Evolutionary conservation across 352 stramenopile species (phyloP).

Genomic region (Salisapilia sapeloensis): DNA sequence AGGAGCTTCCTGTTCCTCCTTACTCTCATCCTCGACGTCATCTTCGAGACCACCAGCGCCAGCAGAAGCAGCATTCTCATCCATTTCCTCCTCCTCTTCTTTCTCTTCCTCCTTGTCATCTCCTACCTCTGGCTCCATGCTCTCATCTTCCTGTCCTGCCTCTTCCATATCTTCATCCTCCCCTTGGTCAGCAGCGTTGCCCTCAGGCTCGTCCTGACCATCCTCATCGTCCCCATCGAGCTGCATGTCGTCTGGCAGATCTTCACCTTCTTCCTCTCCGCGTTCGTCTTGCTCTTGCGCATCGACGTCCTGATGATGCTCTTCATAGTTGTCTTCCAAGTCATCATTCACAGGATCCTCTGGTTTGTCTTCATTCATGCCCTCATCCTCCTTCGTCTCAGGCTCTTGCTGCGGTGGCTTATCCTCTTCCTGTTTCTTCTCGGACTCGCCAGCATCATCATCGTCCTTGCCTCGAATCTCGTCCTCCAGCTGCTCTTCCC

Average conservation of each 20-base stretch:
- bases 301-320: conserved; percentile 46
- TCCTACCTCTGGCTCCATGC: conserved; percentile 11
- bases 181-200: conserved; percentile 6
- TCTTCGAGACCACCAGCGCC: conserved; percentile 57
- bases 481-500: conserved; percentile 60
- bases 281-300: conserved; percentile 30
- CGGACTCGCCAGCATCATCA: conserved; percentile 8
- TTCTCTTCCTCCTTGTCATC: conserved; percentile 41
- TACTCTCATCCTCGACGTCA: conserved; percentile 50
- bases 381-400: conserved; percentile 41
- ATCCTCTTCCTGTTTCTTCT: conserved; percentile 16
- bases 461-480: conserved; percentile 81
- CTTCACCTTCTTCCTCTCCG: conserved; percentile 43
- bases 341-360: conserved; percentile 86
- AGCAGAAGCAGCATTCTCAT: conserved; percentile 52
- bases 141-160: conserved; percentile 9
- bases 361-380: conserved; percentile 24
- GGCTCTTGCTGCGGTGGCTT: conserved; percentile 21
- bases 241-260: conserved; percentile 75
- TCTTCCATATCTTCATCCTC: conserved; percentile 9
- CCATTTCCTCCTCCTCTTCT: conserved; percentile 46
- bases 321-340: conserved; percentile 77
- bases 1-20: conserved; percentile 33
- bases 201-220: conserved; percentile 17
- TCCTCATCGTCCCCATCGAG: conserved; percentile 52